Evolutionary conservation across 2,329 filamentous ascomycete genomes (phyloP), one percentile per base, ranked within the genome.

Genomic region (Ophiosphaerella narmari): DNA sequence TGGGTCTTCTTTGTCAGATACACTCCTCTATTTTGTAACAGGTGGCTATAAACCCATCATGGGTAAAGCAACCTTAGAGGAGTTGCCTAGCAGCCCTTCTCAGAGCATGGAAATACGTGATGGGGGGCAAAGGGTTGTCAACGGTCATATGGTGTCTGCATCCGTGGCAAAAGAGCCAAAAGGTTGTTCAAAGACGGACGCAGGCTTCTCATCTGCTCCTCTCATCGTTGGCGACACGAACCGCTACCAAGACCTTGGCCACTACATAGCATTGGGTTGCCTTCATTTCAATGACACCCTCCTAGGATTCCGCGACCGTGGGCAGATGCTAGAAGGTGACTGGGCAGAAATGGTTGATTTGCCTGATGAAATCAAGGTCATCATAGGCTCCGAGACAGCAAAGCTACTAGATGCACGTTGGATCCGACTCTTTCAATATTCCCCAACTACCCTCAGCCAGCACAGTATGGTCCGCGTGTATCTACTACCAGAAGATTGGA

Each of bases 401-500:
- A 55, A 56, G 14, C 51, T 75, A 6, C 55, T 73, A 2, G 60
- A 68, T 43, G 70, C 72, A 13, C 55, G 52, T 16, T 75, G 72
- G 71, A 69, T 74, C 26, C 65, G 72, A 4, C 46, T 68, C 1
- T 68, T 70, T 38, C 43, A 59, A 9, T 54, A 62, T 37, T 46
- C 43, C 9, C 33, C 42, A 5, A 24, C 33, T 2, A 11, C 33
- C n/a, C 7, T 16, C 7, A 7, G 5, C n/a, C 29, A 29, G n/a
- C 13, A 16, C 18, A 55, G 45, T 24, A 36, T 74, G 32, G 39
- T 84, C 7, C 79, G 86, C 18, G 75, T 90, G 0, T 86, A 87
- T 60, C 59, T 88, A 4, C 77, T 89, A 2, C 85, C 87, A 2
- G 84, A 88, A 55, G 88, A 92, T 69, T 76, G 84, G 31, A 78